phyloP scores from a whole-genome alignment of 1,284 basidiomycete genomes.

The Moesziomyces globuligerus region DNA sequence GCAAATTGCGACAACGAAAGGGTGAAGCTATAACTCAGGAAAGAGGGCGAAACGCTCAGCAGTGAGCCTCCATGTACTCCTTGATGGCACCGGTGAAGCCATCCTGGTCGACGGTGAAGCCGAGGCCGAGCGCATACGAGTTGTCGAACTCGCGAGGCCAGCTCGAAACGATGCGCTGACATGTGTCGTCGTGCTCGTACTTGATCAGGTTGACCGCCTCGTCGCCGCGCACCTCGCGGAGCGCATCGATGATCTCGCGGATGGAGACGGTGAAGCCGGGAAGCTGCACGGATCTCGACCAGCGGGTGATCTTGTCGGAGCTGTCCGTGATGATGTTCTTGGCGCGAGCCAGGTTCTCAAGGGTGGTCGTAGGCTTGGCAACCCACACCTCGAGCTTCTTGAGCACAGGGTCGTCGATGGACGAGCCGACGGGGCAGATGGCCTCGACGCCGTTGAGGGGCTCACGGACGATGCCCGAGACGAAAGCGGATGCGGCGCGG shows the following conservation, averaged over 20 bases:
- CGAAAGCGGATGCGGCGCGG: conserved; percentile 35
- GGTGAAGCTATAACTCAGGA: background rate
- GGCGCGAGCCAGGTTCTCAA: conserved; percentile 23
- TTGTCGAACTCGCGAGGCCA: conserved; percentile 37
- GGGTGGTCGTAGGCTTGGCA: conserved; percentile 26
- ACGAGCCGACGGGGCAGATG: conserved; percentile 28
- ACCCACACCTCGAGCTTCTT: conserved; percentile 25
- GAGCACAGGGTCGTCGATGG: conserved; percentile 21
- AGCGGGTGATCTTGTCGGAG: conserved; percentile 11
- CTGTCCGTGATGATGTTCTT: conserved; percentile 10
- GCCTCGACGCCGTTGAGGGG: conserved; percentile 23
- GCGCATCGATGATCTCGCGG: conserved; percentile 27
- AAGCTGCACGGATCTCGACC: conserved; percentile 21
- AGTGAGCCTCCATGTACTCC: conserved; percentile 19
- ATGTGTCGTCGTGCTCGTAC: conserved; percentile 37
- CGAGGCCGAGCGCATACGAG: conserved; percentile 19
- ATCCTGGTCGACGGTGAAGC: conserved; percentile 24
- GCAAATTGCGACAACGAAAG: background rate
- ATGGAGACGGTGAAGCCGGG: conserved; percentile 29
- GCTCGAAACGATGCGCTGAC: conserved; percentile 23
- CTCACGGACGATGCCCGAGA: conserved; percentile 36
- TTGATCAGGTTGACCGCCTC: conserved; percentile 27
- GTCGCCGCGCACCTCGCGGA: conserved; percentile 17
- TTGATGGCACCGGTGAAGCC: conserved; percentile 32
- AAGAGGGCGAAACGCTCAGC: background rate